Base-by-base conservation (phyloP, 2,329 filamentous ascomycete genomes). In the Neofusicoccum parvum region DNA sequence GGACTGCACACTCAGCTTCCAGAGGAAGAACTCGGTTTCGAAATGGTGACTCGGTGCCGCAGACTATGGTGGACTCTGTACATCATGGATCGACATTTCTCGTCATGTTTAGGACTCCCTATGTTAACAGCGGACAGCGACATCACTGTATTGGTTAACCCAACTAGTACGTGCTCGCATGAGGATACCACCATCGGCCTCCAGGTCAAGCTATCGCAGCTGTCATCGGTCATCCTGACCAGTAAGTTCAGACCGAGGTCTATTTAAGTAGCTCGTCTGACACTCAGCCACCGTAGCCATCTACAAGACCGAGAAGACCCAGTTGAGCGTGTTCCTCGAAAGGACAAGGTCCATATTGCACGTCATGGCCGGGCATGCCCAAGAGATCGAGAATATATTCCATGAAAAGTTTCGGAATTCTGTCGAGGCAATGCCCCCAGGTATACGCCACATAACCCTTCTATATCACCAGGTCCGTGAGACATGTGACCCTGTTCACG, bases 11-110 rank as follows among this genome's bases (percentile, higher is more conserved):
- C 51, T 12, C n/a, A n/a, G n/a, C 51, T 54, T 14, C 51, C 51
- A 3, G 51, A 54, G 14, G 51, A 54, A 9, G 51, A 54, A 34
- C 51, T 54, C 3, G 51, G 36, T 1, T 23, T n/a, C 11, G 51
- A 39, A 20, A 41, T 23, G 10, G 51, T 54, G 17, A 41, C 34
- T 1, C 34, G 51, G 5, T 54, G 51, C 36, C 36, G 51, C 5
- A 54, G 36, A n/a, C 51, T 54, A 10, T 54, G 34, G 34, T 54
- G 51, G 51, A 54, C 51, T 7, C 36, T 54, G 23, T 54, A 39
- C 36, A 23, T 54, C 17, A 41, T 54, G 50, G 50, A 53, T 37
- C 50, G 50, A 10, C 50, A 53, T 17, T 53, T 53, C 32, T 53
- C 51, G 9, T 12, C 36, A 14, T 54, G 34, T 15, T 23, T 54